Evolutionary conservation across 805 yeast species (phyloP).

Genomic region (Nakazawaea holstii): DNA sequence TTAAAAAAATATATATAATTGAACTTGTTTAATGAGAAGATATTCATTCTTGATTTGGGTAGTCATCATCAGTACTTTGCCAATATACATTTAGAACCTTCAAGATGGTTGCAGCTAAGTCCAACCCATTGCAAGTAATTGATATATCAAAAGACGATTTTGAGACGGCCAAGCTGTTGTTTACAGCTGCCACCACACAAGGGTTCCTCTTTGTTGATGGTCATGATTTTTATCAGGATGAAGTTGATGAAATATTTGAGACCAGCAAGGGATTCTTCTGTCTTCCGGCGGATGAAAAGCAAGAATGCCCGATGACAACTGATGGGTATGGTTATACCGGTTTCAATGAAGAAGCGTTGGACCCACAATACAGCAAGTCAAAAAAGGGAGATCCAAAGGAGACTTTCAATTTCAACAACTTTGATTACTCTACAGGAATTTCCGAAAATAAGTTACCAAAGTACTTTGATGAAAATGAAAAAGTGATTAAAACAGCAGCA

Average conservation of each 20-base stretch:
- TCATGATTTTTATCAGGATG: constrained; percentile 52
- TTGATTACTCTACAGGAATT: constrained; percentile 44
- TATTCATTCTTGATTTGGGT: no score
- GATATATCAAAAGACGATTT: constrained; percentile 39
- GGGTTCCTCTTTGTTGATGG: constrained; percentile 68
- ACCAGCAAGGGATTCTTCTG: constrained; percentile 46
- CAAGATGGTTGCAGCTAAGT: constrained; percentile 1
- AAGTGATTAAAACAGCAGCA: constrained; percentile 29
- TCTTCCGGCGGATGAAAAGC: constrained; percentile 40
- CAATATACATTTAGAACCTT: background rate
- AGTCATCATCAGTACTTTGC: background rate
- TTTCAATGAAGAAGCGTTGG: constrained; percentile 46
- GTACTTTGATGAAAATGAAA: constrained; percentile 37
- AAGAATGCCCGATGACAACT: constrained; percentile 33
- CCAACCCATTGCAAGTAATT: constrained; percentile 42
- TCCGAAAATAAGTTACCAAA: constrained; percentile 38
- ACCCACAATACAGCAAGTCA: constrained; percentile 20
- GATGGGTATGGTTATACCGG: constrained; percentile 57
- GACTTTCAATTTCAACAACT: constrained; percentile 57
- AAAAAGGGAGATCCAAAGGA: constrained; percentile 58
- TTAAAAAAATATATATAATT: constrained; percentile 9
- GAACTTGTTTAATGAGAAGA: no score
- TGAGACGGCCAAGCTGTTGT: constrained; percentile 38
- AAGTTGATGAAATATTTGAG: constrained; percentile 46
- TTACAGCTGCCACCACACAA: constrained; percentile 55